Evolutionary conservation across 805 yeast genomes (phyloP).

Genomic region (Zygosaccharomyces rouxii): DNA sequence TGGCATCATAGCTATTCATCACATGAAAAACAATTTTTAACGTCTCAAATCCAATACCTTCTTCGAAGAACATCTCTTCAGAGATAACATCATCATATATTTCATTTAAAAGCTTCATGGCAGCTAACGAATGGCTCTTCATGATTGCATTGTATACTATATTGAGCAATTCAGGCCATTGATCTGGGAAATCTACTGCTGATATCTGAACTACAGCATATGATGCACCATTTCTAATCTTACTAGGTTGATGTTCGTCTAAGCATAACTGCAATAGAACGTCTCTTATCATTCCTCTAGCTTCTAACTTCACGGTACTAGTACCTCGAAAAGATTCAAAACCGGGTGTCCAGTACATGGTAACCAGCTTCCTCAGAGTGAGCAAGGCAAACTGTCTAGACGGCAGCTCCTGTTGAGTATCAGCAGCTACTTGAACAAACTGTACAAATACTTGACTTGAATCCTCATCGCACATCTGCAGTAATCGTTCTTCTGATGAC

Average conservation of each 20-base stretch:
- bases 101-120: slow-evolving; percentile 61
- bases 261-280: slow-evolving; percentile 44
- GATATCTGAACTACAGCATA: slow-evolving; percentile 81
- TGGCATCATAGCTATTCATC: slow-evolving; percentile 28
- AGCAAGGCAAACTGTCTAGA: slow-evolving; percentile 61
- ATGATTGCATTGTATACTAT: slow-evolving; percentile 43
- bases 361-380: slow-evolving; percentile 62
- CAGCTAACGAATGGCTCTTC: slow-evolving; percentile 41
- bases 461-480: slow-evolving; percentile 39
- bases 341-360: slow-evolving; percentile 77
- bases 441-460: slow-evolving; percentile 46
- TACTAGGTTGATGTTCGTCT: slow-evolving; percentile 47
- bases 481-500: slow-evolving; percentile 49
- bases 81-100: slow-evolving; percentile 81
- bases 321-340: slow-evolving; percentile 71
- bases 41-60: slow-evolving; percentile 57
- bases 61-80: slow-evolving; percentile 81
- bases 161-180: slow-evolving; percentile 75
- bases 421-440: slow-evolving; percentile 42
- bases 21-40: slow-evolving; percentile 47
- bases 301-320: slow-evolving; percentile 46
- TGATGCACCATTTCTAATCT: slow-evolving; percentile 61
- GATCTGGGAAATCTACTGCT: slow-evolving; percentile 89
- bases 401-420: slow-evolving; percentile 31
- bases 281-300: slow-evolving; percentile 49